phyloP scores from a whole-genome alignment of 345 rosid species.

The Euphorbia lathyris region DNA sequence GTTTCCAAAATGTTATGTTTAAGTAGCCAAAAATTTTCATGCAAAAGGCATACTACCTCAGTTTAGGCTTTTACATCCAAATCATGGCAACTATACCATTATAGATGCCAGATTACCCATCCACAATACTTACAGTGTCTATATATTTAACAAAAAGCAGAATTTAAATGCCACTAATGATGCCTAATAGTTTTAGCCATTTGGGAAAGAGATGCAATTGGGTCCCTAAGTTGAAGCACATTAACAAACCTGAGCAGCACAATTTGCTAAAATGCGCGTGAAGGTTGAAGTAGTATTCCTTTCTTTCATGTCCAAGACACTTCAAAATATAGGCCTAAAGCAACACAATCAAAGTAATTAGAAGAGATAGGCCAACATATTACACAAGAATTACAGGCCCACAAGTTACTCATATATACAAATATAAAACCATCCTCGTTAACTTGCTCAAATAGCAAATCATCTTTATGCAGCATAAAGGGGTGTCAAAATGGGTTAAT shows the following conservation, averaged over 20 bases:
- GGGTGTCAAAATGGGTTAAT: too few species aligned
- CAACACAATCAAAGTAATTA: neutral
- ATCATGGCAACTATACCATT: neutral
- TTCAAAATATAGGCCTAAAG: constrained; percentile 18
- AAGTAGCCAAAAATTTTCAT: neutral
- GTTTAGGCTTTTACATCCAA: neutral
- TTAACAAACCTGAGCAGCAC: constrained; percentile 71
- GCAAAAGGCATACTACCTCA: neutral
- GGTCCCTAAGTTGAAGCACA: constrained; percentile 6
- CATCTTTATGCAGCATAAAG: neutral
- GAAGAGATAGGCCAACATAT: neutral
- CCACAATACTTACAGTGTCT: neutral
- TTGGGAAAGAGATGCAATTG: neutral
- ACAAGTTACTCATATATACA: neutral
- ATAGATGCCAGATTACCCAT: neutral
- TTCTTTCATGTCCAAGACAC: constrained; percentile 70
- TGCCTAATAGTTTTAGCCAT: neutral
- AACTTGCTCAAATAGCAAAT: neutral
- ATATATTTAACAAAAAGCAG: neutral
- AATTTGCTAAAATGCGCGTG: constrained; percentile 69
- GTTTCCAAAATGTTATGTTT: neutral
- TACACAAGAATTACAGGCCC: neutral
- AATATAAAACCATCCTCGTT: neutral
- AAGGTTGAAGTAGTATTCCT: constrained; percentile 58
- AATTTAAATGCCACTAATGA: neutral